These are phyloP conservation scores for Neoarthrinium moseri DNA, from an alignment of 2,329 filamentous ascomycete species.

Conservation along the genomic window DNA sequence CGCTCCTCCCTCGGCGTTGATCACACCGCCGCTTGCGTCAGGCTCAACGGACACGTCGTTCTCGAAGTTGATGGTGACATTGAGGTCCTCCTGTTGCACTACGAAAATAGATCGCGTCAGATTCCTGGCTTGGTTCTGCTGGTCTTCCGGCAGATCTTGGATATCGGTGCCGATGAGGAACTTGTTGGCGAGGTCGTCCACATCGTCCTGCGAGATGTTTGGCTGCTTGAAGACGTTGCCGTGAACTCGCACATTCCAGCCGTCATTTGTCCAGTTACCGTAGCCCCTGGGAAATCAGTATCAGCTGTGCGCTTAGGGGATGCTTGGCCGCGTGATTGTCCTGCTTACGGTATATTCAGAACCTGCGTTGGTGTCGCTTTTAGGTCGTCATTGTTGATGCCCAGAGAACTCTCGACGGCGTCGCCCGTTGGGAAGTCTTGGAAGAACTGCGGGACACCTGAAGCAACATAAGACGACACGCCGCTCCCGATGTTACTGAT, in stretches of 20 bases:
- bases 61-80: constrained; percentile 61
- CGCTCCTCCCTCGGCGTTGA: constrained; percentile 52
- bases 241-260: constrained; percentile 75
- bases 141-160: constrained; percentile 51
- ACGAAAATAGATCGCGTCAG: constrained; percentile 72
- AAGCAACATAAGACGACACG: constrained; percentile 59
- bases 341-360: constrained; percentile 62
- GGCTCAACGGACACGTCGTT: constrained; percentile 46
- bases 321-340: neutral
- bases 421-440: constrained; percentile 63
- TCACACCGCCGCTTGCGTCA: constrained; percentile 52
- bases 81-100: constrained; percentile 66
- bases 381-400: constrained; percentile 57
- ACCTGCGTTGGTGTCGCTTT: constrained; percentile 66
- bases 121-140: constrained; percentile 70
- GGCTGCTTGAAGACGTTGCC: constrained; percentile 83
- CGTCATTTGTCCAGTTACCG: constrained; percentile 75
- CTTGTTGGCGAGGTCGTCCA: constrained; percentile 67
- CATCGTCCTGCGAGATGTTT: constrained; percentile 60
- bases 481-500: constrained; percentile 51
- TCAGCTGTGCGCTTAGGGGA: neutral
- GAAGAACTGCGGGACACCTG: constrained; percentile 67
- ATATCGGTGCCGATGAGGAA: constrained; percentile 68
- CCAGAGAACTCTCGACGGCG: constrained; percentile 60
- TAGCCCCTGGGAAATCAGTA: constrained; percentile 42